Evolutionary conservation across 73 alveolate species (phyloP), one percentile per base, ranked within the genome.

Genomic region (Uronychia binucleata): DNA sequence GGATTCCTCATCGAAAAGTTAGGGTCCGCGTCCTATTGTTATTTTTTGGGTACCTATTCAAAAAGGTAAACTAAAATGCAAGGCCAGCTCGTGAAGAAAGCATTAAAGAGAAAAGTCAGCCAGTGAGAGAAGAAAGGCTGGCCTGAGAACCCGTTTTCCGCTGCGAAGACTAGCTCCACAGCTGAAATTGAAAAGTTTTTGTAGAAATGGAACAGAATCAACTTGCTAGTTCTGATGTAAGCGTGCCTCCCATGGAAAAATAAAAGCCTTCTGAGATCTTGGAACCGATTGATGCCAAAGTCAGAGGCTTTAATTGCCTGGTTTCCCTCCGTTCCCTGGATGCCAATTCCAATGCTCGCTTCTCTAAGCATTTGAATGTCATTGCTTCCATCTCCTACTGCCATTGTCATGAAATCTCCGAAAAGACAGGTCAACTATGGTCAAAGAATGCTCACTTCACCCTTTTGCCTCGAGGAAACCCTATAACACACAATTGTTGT

Each of bases 301-400:
- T 97, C 99, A 35, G 97, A 84, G 78, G 98, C 87, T 86, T 97
- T 93, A 26, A 94, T 99, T 26, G 99, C 99, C 35, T 98, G 34
- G 97, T 95, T 92, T 13, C 99, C 99, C 85, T 97, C 99, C 75
- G 94, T 96, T 14, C 99, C 99, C 82, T 93, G 95, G 77, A 97
- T 83, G 0, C 99, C 99, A 26, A 95, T 85, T 34, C 99, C 99
- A 76, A 96, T 92, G 83, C 93, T 94, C 31, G 99, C 98, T 82
- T 92, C 98, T 88, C 86, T 83, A 30, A 96, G 91, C 99, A 96
- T 96, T 26, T 96, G 82, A 30, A 96, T 98, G 90, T 96, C 99
- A 91, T 96, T 96, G 14, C 97, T 97, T 82, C 99, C 99, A 89
- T 96, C 99, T 74, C 99, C 99, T 29, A 96, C 86, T 0, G 98